Evolutionary conservation across 768 basidiomycete species (phyloP).

Genomic region (Mycena indigotica): DNA sequence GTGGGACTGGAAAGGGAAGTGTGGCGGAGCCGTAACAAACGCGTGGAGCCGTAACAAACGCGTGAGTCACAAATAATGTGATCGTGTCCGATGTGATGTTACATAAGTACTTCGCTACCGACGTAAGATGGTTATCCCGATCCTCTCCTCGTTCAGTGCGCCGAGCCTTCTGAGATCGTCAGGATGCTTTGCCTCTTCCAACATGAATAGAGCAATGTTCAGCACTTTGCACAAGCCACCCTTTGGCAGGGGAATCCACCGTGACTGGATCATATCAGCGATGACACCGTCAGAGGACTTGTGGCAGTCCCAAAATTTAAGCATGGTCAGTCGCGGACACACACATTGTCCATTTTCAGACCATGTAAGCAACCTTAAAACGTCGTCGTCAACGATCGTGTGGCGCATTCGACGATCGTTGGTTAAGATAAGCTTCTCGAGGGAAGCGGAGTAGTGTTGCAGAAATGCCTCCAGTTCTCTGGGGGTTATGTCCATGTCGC

Average conservation of each 20-base stretch:
- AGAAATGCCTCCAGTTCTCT: slow-evolving; percentile 17
- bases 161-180: slow-evolving; percentile 19
- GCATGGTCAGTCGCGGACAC: slow-evolving; percentile 25
- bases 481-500: slow-evolving; percentile 22
- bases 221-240: slow-evolving; percentile 15
- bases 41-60: too few species aligned
- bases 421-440: slow-evolving; percentile 19
- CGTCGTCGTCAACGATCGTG: slow-evolving; percentile 23
- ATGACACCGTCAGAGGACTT: slow-evolving; percentile 29
- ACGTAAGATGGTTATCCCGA: slow-evolving; percentile 16
- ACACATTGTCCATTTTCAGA: slow-evolving; percentile 12
- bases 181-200: slow-evolving; percentile 14
- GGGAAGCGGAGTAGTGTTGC: slow-evolving; percentile 15
- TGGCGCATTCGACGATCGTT: slow-evolving; percentile 20
- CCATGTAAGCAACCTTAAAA: slow-evolving; percentile 22
- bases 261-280: slow-evolving; percentile 33
- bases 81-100: background rate
- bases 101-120: background rate
- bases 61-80: slow-evolving; percentile 1
- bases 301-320: slow-evolving; percentile 31
- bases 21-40: background rate
- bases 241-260: slow-evolving; percentile 21
- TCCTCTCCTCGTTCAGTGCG: slow-evolving; percentile 17
- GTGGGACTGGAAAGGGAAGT: slow-evolving; percentile 15
- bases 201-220: slow-evolving; percentile 24